Base-by-base conservation (phyloP, 108 stramenopile species). In the Cyclotella sp. region DNA sequence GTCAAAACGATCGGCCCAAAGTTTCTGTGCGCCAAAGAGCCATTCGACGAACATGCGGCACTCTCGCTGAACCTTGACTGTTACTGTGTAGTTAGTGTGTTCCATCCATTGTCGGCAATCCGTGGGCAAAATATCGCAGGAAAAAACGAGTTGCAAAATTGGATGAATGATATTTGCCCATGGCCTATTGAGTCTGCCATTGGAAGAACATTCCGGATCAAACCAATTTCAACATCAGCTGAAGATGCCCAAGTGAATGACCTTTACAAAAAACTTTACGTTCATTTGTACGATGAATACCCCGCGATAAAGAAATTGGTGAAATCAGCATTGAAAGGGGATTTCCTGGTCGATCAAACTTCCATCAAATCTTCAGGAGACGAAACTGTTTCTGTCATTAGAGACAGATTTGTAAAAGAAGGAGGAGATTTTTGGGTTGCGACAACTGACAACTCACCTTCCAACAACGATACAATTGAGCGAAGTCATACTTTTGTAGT, bases 11-110 rank as follows among this genome's bases (percentile, higher is more conserved):
- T 70, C 34, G 69, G 69, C 9, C 72, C 43, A 39, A 69, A 29
- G 42, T 72, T 67, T 64, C 58, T 68, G 13, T 45, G 59, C 47
- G 78, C 68, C 5, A 78, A 78, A 43, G 91, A 94, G 70, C 72
- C 85, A 19, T 94, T 92, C 78, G 93, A 94, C 72, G 93, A 94
- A 53, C 91, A 92, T 79, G 89, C 87, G 9, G 91, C 87, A 22
- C 57, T 91, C 30, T 24, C 72, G 0, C 51, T 94, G 46, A 87
- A 91, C 78, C 63, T 94, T 12, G 77, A 68, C 19, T 90, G 90
- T 51, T 94, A 94, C 60, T 71, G 57, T 41, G 59, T 88, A 54
- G 73, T 45, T 14, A 65, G 78, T 55, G 85, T 54, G 24, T 87
- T 86, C 58, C 54, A 78, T 73, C 60, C 90, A 78, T 14, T 73